Percentiles rank a stretch among this genome's conserved stretches.
phyloP scores from a whole-genome alignment of 129 eudicot genomes.

The Artemisia argyi region DNA sequence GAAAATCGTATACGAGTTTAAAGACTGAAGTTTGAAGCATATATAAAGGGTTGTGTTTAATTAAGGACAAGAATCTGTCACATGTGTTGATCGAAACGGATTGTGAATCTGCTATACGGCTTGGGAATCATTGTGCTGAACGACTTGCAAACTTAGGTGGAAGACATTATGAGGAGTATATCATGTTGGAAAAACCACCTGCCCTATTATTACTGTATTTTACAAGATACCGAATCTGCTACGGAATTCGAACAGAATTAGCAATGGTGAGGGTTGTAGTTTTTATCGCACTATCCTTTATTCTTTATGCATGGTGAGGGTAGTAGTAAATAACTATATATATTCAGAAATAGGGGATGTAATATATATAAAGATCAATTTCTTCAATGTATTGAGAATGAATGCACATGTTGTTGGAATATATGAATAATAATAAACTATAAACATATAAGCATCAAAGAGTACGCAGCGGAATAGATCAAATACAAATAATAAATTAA shows the following conservation, averaged over 20 bases:
- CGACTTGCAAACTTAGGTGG: conserved; percentile 22
- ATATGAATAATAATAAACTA: too few relatives aligned
- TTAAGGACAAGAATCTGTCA: not conserved
- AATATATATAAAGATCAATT: too few relatives aligned
- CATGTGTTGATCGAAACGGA: conserved; percentile 7
- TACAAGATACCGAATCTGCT: not conserved
- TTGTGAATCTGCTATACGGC: not conserved
- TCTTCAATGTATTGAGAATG: too few relatives aligned
- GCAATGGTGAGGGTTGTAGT: not conserved
- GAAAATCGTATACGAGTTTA: not conserved
- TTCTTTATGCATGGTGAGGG: too few relatives aligned
- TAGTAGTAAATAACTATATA: too few relatives aligned
- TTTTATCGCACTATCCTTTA: not conserved
- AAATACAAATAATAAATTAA: too few relatives aligned
- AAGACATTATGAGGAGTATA: not conserved
- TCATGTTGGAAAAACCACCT: conserved; percentile 15
- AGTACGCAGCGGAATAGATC: too few relatives aligned
- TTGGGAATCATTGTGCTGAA: conserved; percentile 26
- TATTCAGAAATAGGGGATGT: too few relatives aligned
- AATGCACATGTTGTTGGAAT: too few relatives aligned
- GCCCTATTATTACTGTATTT: not conserved
- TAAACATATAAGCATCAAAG: too few relatives aligned
- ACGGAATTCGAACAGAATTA: not conserved
- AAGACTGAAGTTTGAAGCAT: conserved; percentile 12
- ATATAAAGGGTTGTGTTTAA: conserved; percentile 4